Base-by-base conservation (phyloP, 345 rosid genomes). In the Triadica sebifera region DNA sequence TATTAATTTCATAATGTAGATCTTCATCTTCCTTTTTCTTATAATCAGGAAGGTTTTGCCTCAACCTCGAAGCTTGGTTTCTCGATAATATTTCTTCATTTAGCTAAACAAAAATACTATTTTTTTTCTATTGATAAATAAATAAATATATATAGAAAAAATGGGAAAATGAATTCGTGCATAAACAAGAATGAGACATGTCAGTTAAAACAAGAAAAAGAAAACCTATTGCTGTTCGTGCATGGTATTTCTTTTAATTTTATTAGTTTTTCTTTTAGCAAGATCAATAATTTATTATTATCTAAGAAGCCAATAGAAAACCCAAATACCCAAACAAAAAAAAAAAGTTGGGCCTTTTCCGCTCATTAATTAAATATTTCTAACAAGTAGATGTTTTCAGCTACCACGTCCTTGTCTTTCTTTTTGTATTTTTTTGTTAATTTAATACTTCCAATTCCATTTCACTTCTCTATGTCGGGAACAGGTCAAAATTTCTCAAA, bases 31-130 rank as follows among this genome's bases (percentile, higher is more conserved):
- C 0, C 25, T 17, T 16, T 39, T 71, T 67, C 50, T 58, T 29
- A 52, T 49, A 67, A 60, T 78, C 16, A 16, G 51, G 49, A 74
- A 73, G 69, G 41, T 37, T 78, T 71, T 51, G 41, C 34, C 71
- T 49, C 72, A 29, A 63, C 72, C 51, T 59, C 67, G 70, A 69
- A 43, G 71, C 19, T 72, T 72, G 79, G 17, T 74, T 45, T 56
- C 19, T 24, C 69, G 75, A 53, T 39, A 65, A 19, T 53, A 3
- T 63, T 61, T 20, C 79, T 71, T 65, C 56, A 66, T 71, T 74
- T 51, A 46, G 77, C 66, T 16, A 67, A 25, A 39, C 41, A 20
- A 34, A 19, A 6, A 2, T 3, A n/a, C 20, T 8, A 38, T 22
- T 11, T 13, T 6, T 15, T 38, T 57, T 1, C 2, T 12, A 12